Evolutionary conservation across 768 basidiomycete species (phyloP).

Genomic region (Termitomyces titanicus): DNA sequence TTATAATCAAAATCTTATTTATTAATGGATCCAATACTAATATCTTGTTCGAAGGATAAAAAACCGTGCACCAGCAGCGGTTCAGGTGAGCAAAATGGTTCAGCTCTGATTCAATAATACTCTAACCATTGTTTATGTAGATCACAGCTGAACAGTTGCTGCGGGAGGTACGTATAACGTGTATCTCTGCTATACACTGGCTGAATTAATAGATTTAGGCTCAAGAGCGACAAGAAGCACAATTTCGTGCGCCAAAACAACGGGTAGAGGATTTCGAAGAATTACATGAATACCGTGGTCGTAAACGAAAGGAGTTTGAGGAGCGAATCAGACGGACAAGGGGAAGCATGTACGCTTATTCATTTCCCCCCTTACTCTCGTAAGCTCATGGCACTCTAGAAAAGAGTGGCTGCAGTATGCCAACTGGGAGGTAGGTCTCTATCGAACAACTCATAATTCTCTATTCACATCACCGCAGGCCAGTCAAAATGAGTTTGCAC

Average conservation of each 20-base stretch:
- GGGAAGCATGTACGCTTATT: slow-evolving; percentile 66
- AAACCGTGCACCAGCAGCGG: slow-evolving; percentile 92
- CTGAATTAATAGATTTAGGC: slow-evolving; percentile 46
- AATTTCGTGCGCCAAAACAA: slow-evolving; percentile 90
- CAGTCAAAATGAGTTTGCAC: slow-evolving; percentile 93
- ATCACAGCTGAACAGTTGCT: slow-evolving; percentile 98
- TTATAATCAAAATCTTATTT: neutral
- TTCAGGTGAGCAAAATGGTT: slow-evolving; percentile 58
- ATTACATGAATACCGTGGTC: slow-evolving; percentile 83
- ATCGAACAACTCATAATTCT: neutral
- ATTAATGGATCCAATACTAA: neutral
- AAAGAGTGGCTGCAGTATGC: slow-evolving; percentile 88
- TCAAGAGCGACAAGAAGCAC: slow-evolving; percentile 94
- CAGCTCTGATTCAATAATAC: neutral
- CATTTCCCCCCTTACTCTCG: neutral
- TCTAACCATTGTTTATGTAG: slow-evolving; percentile 36
- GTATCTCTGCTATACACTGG: neutral
- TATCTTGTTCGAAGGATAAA: slow-evolving; percentile 58
- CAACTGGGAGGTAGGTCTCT: slow-evolving; percentile 67
- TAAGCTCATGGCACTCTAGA: slow-evolving; percentile 31
- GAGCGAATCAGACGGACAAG: slow-evolving; percentile 78
- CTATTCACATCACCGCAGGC: slow-evolving; percentile 39
- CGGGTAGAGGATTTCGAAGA: slow-evolving; percentile 96
- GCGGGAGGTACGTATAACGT: slow-evolving; percentile 62
- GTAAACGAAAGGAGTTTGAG: slow-evolving; percentile 94